Evolutionary conservation across 2,329 filamentous ascomycete species (phyloP).

Genomic region (Thielaviopsis cerberus): DNA sequence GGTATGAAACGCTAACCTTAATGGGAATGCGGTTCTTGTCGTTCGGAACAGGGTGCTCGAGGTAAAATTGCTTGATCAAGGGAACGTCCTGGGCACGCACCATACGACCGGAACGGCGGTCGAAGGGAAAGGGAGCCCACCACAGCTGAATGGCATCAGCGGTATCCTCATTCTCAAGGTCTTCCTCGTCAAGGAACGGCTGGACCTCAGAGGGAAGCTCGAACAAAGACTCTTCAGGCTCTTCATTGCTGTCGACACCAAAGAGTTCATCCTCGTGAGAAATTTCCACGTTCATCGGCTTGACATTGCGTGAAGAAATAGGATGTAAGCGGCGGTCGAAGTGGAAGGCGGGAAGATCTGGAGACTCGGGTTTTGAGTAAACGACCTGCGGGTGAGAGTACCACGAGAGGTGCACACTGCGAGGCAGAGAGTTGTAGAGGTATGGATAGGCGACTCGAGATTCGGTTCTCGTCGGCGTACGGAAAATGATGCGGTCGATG

Average conservation of each 20-base stretch:
- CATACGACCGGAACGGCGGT: conserved; percentile 86
- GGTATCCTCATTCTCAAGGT: conserved; percentile 76
- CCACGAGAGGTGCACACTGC: conserved; percentile 84
- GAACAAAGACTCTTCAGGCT: conserved; percentile 65
- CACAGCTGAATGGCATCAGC: conserved; percentile 80
- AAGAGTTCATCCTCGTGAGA: conserved; percentile 92
- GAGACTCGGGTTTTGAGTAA: conserved; percentile 73
- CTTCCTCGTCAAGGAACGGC: conserved; percentile 78
- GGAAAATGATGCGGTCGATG: conserved; percentile 97
- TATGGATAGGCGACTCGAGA: conserved; percentile 88
- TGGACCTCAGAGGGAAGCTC: conserved; percentile 61
- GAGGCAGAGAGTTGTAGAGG: conserved; percentile 86
- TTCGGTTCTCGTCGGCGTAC: conserved; percentile 82
- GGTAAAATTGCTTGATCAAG: conserved; percentile 92
- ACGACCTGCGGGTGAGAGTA: conserved; percentile 87
- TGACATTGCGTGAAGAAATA: conserved; percentile 84
- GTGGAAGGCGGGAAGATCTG: conserved; percentile 83
- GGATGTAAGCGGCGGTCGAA: conserved; percentile 97
- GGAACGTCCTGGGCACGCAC: conserved; percentile 93
- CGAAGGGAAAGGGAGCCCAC: conserved; percentile 96
- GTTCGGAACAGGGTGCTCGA: conserved; percentile 71
- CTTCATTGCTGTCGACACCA: conserved; percentile 55
- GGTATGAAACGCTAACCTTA: conserved; percentile 94
- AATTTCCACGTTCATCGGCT: conserved; percentile 79
- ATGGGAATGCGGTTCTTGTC: conserved; percentile 48